These are phyloP conservation scores for Colletotrichum sp. DNA, from an alignment of 2,329 filamentous ascomycete species.

Conservation along the genomic window DNA sequence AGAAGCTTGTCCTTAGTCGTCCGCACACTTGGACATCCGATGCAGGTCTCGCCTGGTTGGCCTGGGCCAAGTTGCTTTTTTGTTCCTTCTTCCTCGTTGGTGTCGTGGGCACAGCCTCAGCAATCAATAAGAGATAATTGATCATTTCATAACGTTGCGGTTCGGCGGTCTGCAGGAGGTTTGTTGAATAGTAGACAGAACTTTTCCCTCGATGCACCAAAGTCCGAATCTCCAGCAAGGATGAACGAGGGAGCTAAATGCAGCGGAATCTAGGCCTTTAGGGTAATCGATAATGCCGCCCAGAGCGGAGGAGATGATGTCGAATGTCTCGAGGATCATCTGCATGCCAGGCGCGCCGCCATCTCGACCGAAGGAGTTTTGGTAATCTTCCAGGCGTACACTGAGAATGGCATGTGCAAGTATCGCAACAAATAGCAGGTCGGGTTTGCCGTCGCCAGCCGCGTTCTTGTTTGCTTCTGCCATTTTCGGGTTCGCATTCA, in stretches of 20 bases:
- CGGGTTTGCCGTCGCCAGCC: neutral
- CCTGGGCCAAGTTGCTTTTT: neutral
- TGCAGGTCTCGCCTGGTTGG: constrained; percentile 3
- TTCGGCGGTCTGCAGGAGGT: neutral
- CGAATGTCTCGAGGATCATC: neutral
- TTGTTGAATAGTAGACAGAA: neutral
- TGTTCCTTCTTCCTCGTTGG: neutral
- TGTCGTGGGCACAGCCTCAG: constrained; percentile 12
- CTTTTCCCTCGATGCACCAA: neutral
- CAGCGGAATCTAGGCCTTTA: neutral
- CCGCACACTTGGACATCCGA: neutral
- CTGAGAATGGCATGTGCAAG: neutral
- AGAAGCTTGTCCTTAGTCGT: constrained; percentile 20
- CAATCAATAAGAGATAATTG: neutral
- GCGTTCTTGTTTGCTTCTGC: neutral
- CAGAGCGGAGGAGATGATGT: neutral
- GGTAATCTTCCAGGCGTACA: neutral
- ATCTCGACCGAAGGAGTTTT: neutral
- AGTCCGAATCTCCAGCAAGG: neutral
- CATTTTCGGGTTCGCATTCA: neutral
- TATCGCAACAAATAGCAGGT: neutral
- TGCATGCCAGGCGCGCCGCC: neutral
- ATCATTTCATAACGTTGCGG: neutral
- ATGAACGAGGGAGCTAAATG: neutral
- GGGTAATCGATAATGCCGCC: neutral